A percentile compares a stretch with the other conserved stretches of the same genome.
These are phyloP conservation scores for Dothistroma pini DNA, from an alignment of 2,329 filamentous ascomycete species.

Conservation along the genomic window DNA sequence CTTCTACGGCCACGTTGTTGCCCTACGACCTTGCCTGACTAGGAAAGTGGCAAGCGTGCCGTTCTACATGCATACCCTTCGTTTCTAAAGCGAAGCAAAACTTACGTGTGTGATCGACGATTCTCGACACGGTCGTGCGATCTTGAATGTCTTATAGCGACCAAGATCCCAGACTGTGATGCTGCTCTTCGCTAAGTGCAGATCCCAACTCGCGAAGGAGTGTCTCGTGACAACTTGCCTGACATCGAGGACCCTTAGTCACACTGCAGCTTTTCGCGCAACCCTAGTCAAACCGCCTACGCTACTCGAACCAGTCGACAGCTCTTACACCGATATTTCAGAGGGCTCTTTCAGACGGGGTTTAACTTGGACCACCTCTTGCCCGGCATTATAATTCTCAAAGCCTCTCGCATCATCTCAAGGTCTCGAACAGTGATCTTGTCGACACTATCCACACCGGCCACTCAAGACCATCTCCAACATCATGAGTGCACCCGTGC, in stretches of 20 bases:
- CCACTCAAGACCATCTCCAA: not conserved
- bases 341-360: not conserved
- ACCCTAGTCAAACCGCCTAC: not conserved
- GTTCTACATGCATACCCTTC: not conserved
- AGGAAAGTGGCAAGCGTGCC: not conserved
- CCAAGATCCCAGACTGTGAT: not conserved
- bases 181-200: not conserved
- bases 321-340: not conserved
- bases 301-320: not conserved
- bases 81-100: not conserved
- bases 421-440: not conserved
- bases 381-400: not conserved
- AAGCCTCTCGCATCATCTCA: not conserved
- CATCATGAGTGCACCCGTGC: not conserved
- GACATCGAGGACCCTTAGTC: not conserved
- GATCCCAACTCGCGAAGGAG: not conserved
- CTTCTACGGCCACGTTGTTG: not conserved
- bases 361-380: not conserved
- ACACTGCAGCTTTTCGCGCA: not conserved
- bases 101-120: not conserved
- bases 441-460: not conserved
- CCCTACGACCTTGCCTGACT: not conserved
- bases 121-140: not conserved
- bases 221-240: not conserved
- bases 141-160: not conserved